phyloP scores from a whole-genome alignment of 768 basidiomycete genomes.

The Boletellus ananas region DNA sequence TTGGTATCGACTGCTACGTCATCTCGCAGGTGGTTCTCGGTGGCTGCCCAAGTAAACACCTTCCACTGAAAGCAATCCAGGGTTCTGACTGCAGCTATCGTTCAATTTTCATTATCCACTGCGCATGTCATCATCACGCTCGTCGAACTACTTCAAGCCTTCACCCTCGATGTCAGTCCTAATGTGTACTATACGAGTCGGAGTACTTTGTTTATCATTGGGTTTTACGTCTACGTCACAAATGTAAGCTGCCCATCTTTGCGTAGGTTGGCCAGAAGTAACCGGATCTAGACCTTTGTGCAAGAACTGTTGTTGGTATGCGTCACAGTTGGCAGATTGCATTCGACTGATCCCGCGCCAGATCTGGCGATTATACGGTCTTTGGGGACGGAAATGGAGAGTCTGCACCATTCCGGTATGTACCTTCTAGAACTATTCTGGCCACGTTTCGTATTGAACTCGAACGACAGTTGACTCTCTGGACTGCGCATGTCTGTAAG shows the following conservation, averaged over 20 bases:
- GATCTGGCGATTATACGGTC: slow-evolving; percentile 24
- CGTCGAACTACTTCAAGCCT: slow-evolving; percentile 15
- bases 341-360: slow-evolving; percentile 1
- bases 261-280: not conserved
- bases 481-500: slow-evolving; percentile 18
- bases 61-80: not conserved
- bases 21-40: slow-evolving; percentile 5
- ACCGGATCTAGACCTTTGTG: slow-evolving; percentile 8
- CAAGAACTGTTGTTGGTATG: slow-evolving; percentile 19
- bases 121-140: slow-evolving; percentile 12
- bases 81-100: slow-evolving; percentile 9
- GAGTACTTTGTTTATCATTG: slow-evolving; percentile 5
- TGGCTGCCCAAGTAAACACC: not conserved
- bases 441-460: not conserved
- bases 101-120: slow-evolving; percentile 16
- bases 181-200: slow-evolving; percentile 8
- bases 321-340: not conserved
- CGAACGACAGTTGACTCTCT: slow-evolving; percentile 10
- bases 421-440: not conserved
- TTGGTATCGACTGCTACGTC: not conserved
- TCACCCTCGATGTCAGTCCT: slow-evolving; percentile 1
- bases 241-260: slow-evolving; percentile 12
- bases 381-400: slow-evolving; percentile 9
- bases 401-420: slow-evolving; percentile 16
- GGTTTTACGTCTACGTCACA: slow-evolving; percentile 18